A percentile compares a stretch with the other conserved stretches of the same genome.
Evolutionary conservation across 1,284 basidiomycete species (phyloP).

Genomic region (Rugiboletus extremiorientalis): DNA sequence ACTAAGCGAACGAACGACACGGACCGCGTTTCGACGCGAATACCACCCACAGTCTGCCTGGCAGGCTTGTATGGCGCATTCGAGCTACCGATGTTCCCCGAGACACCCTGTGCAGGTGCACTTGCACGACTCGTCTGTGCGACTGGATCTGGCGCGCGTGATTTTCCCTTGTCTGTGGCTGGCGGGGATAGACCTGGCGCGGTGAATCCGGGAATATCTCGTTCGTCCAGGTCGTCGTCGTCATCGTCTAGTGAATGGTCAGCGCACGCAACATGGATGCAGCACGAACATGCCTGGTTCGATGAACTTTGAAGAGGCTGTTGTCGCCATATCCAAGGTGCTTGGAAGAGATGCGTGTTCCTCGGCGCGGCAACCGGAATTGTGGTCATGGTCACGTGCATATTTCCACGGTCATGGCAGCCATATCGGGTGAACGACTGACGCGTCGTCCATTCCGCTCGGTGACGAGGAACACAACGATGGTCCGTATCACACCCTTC

Average conservation of each 20-base stretch:
- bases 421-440: conserved; percentile 41
- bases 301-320: conserved; percentile 70
- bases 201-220: conserved; percentile 73
- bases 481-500: conserved; percentile 17
- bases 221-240: conserved; percentile 78
- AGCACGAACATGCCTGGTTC: conserved; percentile 53
- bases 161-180: conserved; percentile 63
- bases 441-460: conserved; percentile 49
- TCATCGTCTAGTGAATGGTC: conserved; percentile 49
- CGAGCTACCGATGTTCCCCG: conserved; percentile 72
- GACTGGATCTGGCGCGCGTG: conserved; percentile 58
- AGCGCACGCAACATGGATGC: neutral
- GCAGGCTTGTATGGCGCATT: conserved; percentile 41
- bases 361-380: conserved; percentile 10
- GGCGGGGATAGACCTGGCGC: conserved; percentile 53
- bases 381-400: conserved; percentile 20
- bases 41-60: conserved; percentile 75
- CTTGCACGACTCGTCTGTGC: conserved; percentile 42
- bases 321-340: conserved; percentile 27
- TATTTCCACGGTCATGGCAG: conserved; percentile 14
- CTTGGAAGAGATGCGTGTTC: neutral
- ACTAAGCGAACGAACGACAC: conserved; percentile 19
- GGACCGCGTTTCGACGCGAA: conserved; percentile 84
- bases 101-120: conserved; percentile 43
- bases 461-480: conserved; percentile 10